These are phyloP conservation scores for Termitomyces sp. DNA, from an alignment of 1,284 basidiomycete genomes.

Conservation along the genomic window DNA sequence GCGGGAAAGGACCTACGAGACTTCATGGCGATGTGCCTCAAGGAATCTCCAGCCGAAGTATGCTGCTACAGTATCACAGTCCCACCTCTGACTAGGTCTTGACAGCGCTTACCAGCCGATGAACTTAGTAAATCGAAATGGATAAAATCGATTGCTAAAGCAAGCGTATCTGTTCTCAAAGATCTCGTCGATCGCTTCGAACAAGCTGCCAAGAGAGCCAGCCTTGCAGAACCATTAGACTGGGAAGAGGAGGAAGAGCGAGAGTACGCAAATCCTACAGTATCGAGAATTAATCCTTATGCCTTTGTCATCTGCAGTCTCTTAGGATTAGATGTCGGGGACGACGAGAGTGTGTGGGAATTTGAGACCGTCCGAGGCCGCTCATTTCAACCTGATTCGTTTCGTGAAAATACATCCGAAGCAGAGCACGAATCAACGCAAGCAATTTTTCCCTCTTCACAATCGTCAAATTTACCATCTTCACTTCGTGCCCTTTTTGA, in stretches of 20 bases:
- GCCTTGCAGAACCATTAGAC: conserved; percentile 67
- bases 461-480: conserved; percentile 52
- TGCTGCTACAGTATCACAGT: conserved; percentile 21
- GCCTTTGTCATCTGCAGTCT: conserved; percentile 24
- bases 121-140: conserved; percentile 90
- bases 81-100: conserved; percentile 10
- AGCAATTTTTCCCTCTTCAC: conserved; percentile 45
- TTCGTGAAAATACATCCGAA: conserved; percentile 19
- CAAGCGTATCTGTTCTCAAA: conserved; percentile 67
- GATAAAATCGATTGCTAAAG: conserved; percentile 79
- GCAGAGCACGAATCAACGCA: conserved; percentile 21
- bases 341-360: conserved; percentile 63
- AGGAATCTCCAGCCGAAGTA: conserved; percentile 79
- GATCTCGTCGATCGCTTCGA: conserved; percentile 81
- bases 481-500: conserved; percentile 69
- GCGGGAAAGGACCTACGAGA: conserved; percentile 85
- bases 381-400: conserved; percentile 24
- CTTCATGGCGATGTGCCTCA: conserved; percentile 83
- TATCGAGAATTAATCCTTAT: neutral
- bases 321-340: conserved; percentile 26
- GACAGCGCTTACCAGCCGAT: conserved; percentile 82
- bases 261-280: conserved; percentile 34
- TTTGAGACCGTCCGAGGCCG: conserved; percentile 67
- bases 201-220: conserved; percentile 75
- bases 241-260: conserved; percentile 65